Evolutionary conservation across 768 basidiomycete species (phyloP).

Genomic region (Sporobolomyces roseus): DNA sequence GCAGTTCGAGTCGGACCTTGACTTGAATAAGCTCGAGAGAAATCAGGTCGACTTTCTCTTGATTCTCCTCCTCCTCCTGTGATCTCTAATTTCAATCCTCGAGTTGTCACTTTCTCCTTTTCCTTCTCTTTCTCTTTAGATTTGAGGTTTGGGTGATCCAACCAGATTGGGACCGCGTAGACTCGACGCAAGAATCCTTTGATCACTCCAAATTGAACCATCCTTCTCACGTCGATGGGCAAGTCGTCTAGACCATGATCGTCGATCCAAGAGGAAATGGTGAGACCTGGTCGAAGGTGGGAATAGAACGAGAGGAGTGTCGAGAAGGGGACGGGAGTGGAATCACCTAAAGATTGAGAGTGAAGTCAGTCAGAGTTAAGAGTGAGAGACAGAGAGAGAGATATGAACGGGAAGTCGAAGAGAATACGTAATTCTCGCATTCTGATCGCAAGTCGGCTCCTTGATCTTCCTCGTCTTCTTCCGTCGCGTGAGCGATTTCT

Average conservation of each 20-base stretch:
- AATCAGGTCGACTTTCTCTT: neutral
- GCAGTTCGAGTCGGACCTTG: neutral
- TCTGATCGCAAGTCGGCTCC: constrained; percentile 69
- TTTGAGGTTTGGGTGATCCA: constrained; percentile 41
- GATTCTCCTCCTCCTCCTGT: neutral
- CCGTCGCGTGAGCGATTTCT: constrained; percentile 64
- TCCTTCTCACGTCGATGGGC: constrained; percentile 87
- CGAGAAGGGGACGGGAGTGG: constrained; percentile 73
- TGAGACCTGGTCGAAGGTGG: constrained; percentile 72
- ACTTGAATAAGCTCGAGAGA: constrained; percentile 4
- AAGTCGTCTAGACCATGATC: constrained; percentile 63
- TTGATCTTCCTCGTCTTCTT: constrained; percentile 51
- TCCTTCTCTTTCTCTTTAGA: neutral
- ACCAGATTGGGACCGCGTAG: constrained; percentile 82
- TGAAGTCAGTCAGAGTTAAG: too few species aligned
- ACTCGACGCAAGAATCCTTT: constrained; percentile 94
- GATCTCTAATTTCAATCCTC: neutral
- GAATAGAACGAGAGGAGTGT: constrained; percentile 81
- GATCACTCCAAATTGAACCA: constrained; percentile 94
- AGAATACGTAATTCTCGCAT: constrained; percentile 84
- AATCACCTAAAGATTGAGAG: too few species aligned
- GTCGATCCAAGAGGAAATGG: constrained; percentile 84
- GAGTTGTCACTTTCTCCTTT: neutral
- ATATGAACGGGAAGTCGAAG: too few species aligned
- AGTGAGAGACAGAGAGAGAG: too few species aligned